A percentile compares a stretch with the other conserved stretches of the same genome.
phyloP scores from a whole-genome alignment of 2,329 filamentous ascomycete genomes.

The Neocucurbitaria cava region DNA sequence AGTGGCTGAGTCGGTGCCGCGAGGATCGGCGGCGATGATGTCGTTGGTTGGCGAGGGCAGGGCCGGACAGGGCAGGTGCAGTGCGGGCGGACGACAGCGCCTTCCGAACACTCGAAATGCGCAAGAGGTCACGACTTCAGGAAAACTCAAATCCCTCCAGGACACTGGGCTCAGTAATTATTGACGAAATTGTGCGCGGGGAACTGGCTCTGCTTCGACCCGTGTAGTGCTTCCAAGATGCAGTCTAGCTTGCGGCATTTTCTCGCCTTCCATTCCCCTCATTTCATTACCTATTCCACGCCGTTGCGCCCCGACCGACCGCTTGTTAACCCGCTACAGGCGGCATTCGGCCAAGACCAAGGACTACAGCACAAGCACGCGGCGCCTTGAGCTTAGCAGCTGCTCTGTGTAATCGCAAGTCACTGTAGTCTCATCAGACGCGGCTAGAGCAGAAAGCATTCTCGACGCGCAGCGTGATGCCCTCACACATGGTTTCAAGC shows the following conservation, averaged over 20 bases:
- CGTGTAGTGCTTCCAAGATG: slow-evolving; percentile 12
- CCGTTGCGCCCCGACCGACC: slow-evolving; percentile 2
- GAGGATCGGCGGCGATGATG: slow-evolving; percentile 6
- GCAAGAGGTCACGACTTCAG: background rate
- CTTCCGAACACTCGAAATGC: background rate
- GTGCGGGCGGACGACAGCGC: background rate
- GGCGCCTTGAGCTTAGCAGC: slow-evolving; percentile 10
- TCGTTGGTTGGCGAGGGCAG: background rate
- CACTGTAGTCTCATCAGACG: background rate
- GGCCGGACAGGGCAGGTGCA: background rate
- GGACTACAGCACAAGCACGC: slow-evolving; percentile 5
- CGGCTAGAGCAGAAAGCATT: background rate
- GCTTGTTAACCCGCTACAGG: slow-evolving; percentile 7
- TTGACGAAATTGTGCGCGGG: slow-evolving; percentile 5
- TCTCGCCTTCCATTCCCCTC: slow-evolving; percentile 5
- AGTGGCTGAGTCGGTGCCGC: slow-evolving; percentile 9
- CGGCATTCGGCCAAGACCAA: slow-evolving; percentile 9
- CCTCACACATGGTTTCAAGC: background rate
- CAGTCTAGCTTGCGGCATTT: slow-evolving; percentile 17
- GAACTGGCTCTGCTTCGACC: slow-evolving; percentile 10
- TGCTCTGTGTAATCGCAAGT: background rate
- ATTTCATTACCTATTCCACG: background rate
- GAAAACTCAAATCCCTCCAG: background rate
- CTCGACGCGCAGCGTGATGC: background rate
- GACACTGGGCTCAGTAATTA: background rate